phyloP scores from a whole-genome alignment of 805 yeast genomes.

The Candida palmyrensis region DNA sequence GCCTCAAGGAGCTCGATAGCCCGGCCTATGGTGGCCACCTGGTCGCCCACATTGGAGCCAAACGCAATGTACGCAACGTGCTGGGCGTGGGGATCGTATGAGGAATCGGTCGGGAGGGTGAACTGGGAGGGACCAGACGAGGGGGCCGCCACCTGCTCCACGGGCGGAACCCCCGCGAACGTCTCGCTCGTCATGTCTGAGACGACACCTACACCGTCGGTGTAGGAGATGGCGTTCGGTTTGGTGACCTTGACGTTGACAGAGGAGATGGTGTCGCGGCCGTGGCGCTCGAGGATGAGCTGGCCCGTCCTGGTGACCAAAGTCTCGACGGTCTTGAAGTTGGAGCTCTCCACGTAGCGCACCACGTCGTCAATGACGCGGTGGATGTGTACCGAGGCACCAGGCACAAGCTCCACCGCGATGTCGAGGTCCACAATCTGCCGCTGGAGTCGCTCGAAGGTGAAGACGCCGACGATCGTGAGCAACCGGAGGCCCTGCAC shows the following conservation, averaged over 20 bases:
- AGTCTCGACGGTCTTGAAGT: slow-evolving; percentile 92
- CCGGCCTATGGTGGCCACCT: slow-evolving; percentile 50
- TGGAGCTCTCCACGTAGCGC: slow-evolving; percentile 65
- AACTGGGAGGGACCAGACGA: slow-evolving; percentile 13
- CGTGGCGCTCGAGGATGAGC: slow-evolving; percentile 38
- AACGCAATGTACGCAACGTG: slow-evolving; percentile 75
- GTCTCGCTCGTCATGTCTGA: slow-evolving; percentile 46
- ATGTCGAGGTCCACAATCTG: slow-evolving; percentile 72
- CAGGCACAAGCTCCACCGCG: slow-evolving; percentile 18
- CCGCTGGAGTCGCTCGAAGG: slow-evolving; percentile 76
- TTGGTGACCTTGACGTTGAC: slow-evolving; percentile 67
- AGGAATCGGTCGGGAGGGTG: slow-evolving; percentile 26
- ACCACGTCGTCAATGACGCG: slow-evolving; percentile 44
- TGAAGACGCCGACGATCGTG: slow-evolving; percentile 89
- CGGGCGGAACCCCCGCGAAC: slow-evolving; percentile 19
- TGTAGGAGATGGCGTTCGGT: slow-evolving; percentile 82
- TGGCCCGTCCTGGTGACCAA: slow-evolving; percentile 70
- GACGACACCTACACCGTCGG: slow-evolving; percentile 88
- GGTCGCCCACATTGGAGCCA: slow-evolving; percentile 84
- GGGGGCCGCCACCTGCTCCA: not conserved
- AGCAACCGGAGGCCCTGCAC: slow-evolving; percentile 54
- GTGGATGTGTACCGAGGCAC: slow-evolving; percentile 34
- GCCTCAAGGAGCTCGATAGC: slow-evolving; percentile 48
- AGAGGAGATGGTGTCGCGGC: slow-evolving; percentile 20
- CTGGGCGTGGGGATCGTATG: slow-evolving; percentile 4